phyloP scores from a whole-genome alignment of 2,329 filamentous ascomycete genomes.

The Didymella keratinophila region DNA sequence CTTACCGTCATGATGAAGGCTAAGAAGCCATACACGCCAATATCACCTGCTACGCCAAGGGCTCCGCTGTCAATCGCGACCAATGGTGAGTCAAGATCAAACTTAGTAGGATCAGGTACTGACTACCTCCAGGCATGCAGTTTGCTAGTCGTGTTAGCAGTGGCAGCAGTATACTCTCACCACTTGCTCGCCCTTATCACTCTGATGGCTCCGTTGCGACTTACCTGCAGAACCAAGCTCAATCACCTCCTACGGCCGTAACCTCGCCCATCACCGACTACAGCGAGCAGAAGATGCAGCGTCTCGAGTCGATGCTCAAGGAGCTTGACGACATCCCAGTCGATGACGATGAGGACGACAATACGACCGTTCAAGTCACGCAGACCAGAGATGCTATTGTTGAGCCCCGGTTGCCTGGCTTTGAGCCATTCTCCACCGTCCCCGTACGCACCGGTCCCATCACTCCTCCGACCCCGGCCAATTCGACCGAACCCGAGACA shows the following conservation, averaged over 20 bases:
- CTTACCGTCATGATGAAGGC: conserved; percentile 29
- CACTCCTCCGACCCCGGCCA: conserved; percentile 16
- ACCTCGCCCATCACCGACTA: background rate
- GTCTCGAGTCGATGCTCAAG: conserved; percentile 7
- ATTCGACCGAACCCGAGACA: background rate
- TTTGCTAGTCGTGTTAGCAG: conserved; percentile 2
- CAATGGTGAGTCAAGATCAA: conserved; percentile 7
- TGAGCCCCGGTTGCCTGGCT: background rate
- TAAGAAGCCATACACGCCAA: conserved; percentile 26
- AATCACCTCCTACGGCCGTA: background rate
- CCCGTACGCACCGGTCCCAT: conserved; percentile 1
- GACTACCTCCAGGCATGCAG: conserved; percentile 14
- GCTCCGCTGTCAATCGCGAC: background rate
- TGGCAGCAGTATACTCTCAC: conserved; percentile 15
- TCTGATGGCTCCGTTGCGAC: conserved; percentile 17
- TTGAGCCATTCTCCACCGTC: background rate
- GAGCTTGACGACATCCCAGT: conserved; percentile 1
- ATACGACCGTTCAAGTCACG: background rate
- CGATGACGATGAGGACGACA: conserved; percentile 5
- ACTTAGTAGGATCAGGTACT: background rate
- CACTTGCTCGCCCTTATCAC: conserved; percentile 7
- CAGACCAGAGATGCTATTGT: background rate
- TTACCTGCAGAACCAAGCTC: conserved; percentile 14
- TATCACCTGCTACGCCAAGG: background rate
- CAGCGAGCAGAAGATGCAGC: conserved; percentile 3